These are phyloP conservation scores for Cronartium quercuum DNA, from an alignment of 1,284 basidiomycete genomes.

Conservation along the genomic window DNA sequence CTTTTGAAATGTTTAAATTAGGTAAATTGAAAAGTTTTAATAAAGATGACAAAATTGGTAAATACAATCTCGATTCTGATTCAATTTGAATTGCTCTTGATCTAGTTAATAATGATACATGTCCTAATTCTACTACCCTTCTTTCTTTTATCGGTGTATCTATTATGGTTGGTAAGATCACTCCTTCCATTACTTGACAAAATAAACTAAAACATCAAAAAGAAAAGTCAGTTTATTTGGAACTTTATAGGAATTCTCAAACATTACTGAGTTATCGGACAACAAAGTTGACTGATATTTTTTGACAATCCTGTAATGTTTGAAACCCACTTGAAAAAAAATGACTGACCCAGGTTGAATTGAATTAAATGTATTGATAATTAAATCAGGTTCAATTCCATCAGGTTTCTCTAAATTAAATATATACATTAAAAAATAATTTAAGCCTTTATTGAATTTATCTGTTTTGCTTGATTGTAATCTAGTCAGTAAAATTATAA, in stretches of 20 bases:
- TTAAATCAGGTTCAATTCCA: constrained; percentile 62
- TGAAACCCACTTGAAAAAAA: too few species aligned
- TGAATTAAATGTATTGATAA: constrained; percentile 68
- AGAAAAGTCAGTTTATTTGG: too few species aligned
- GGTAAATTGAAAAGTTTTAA: constrained; percentile 68
- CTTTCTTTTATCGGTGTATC: constrained; percentile 74
- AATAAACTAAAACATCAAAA: constrained; percentile 56
- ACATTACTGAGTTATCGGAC: neutral
- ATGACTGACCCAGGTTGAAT: constrained; percentile 63
- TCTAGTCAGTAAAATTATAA: constrained; percentile 74
- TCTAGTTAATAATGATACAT: constrained; percentile 71
- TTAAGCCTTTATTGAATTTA: constrained; percentile 75
- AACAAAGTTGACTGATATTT: too few species aligned
- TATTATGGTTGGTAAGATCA: constrained; percentile 73
- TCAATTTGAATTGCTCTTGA: constrained; percentile 47
- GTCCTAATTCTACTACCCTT: constrained; percentile 75
- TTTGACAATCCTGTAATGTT: too few species aligned
- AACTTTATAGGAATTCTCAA: neutral
- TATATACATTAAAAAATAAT: constrained; percentile 68
- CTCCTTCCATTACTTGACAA: constrained; percentile 69
- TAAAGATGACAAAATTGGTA: constrained; percentile 62
- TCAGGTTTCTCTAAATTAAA: constrained; percentile 70
- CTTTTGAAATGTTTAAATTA: constrained; percentile 61
- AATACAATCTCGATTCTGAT: constrained; percentile 53
- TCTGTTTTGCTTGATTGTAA: constrained; percentile 86